A percentile compares a stretch with the other conserved stretches of the same genome.
These are phyloP conservation scores for Saururus chinensis DNA, from an alignment of 164 flowering plant genomes.

Conservation along the genomic window DNA sequence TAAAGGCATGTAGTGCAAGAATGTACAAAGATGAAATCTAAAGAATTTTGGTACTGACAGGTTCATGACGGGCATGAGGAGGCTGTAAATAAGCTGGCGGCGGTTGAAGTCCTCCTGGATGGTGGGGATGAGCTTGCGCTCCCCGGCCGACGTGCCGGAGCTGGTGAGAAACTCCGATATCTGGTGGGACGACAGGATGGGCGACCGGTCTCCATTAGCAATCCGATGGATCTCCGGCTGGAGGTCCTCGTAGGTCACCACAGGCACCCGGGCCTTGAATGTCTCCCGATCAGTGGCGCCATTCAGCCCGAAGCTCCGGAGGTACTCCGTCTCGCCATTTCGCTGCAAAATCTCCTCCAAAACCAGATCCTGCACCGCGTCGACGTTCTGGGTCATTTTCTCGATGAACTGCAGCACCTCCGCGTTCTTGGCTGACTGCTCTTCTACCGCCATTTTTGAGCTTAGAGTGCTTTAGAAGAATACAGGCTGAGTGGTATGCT, in stretches of 20 bases:
- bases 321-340: slow-evolving; percentile 57
- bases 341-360: slow-evolving; percentile 36
- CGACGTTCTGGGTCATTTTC: slow-evolving; percentile 46
- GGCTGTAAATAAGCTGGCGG: slow-evolving; percentile 50
- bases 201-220: slow-evolving; percentile 64
- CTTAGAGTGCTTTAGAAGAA: not conserved
- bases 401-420: slow-evolving; percentile 58
- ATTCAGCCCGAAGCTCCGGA: slow-evolving; percentile 23
- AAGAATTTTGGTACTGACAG: slow-evolving; percentile 23
- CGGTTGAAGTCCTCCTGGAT: slow-evolving; percentile 62
- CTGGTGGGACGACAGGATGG: slow-evolving; percentile 51
- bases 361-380: slow-evolving; percentile 46
- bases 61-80: slow-evolving; percentile 85
- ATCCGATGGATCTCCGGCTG: slow-evolving; percentile 61
- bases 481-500: not conserved
- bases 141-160: slow-evolving; percentile 85
- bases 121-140: slow-evolving; percentile 75
- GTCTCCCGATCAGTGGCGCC: slow-evolving; percentile 45
- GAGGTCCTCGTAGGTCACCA: slow-evolving; percentile 59
- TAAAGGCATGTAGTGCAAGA: too few species aligned
- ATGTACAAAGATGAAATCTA: too few species aligned
- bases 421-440: slow-evolving; percentile 31
- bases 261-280: slow-evolving; percentile 51
- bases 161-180: slow-evolving; percentile 79
- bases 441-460: slow-evolving; percentile 18